Base-by-base conservation (phyloP, 1,284 basidiomycete species). In the Cryptococcus depauperatus region DNA sequence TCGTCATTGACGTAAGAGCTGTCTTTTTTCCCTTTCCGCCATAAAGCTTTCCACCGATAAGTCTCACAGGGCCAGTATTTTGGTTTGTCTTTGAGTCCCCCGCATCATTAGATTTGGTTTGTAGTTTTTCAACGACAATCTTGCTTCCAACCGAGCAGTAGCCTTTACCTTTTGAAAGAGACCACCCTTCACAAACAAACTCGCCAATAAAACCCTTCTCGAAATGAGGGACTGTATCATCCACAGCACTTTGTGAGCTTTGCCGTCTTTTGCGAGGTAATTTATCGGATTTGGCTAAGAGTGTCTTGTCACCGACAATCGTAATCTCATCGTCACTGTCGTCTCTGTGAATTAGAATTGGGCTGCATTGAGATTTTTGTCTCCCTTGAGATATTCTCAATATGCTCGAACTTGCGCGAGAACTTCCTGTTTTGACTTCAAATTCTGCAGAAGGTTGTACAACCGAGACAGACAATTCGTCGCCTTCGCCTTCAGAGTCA, bases 101-200 rank as follows among this genome's bases (percentile, higher is more conserved):
- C 13, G 22, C 42, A 3, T 49, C 47, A 10, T 53, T 57, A 0
- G 41, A 45, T 35, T 54, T 53, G 14, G 58, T 51, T 43, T 64
- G 69, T 3, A 58, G 61, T 16, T 64, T 50, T 38, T 68, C 66
- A 18, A 73, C 62, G 18, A 64, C 44, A 40, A 73, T 55, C 39
- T 58, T 65, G 22, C 55, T 57, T 1, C 71, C 71, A 0, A 62
- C 60, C 1, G 62, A 54, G 46, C 68, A 70, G 45, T 72, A 72
- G 0, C 70, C 70, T 47, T 67, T 66, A 1, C 70, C 69, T 37
- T 71, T 71, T 21, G 64, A 68, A 33, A 72, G 42, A n/a, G 62
- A 64, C 66, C 68, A 69, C 7, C 69, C 70, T 40, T 69, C 64
- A 44, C 69, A 69, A 9, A 70, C 66, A 41, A 69, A 68, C 48